These are phyloP conservation scores for Ophiostoma ulmi DNA, from an alignment of 2,329 filamentous ascomycete species.

Conservation along the genomic window DNA sequence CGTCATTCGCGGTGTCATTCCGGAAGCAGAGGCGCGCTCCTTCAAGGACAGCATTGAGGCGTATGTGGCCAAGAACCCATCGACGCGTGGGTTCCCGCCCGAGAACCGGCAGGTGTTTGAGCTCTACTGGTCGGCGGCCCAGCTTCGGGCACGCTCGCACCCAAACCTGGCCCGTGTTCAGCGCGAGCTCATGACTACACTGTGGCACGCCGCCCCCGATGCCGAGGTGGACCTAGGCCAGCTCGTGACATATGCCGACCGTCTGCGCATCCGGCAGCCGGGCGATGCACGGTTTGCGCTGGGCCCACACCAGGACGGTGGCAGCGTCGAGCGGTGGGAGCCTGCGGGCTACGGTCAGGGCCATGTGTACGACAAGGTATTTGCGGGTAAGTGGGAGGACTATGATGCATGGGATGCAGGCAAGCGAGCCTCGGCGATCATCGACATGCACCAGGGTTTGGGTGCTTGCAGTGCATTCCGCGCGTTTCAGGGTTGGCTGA, in stretches of 20 bases:
- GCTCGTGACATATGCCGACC: slow-evolving; percentile 64
- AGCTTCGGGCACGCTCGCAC: slow-evolving; percentile 62
- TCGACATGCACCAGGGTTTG: slow-evolving; percentile 73
- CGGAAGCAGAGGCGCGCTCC: slow-evolving; percentile 55
- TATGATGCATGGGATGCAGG: slow-evolving; percentile 80
- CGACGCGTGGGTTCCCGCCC: slow-evolving; percentile 58
- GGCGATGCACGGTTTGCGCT: slow-evolving; percentile 67
- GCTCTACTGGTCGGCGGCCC: slow-evolving; percentile 68
- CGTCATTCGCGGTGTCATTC: slow-evolving; percentile 61
- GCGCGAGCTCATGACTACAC: slow-evolving; percentile 50
- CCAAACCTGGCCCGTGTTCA: slow-evolving; percentile 59
- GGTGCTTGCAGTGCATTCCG: slow-evolving; percentile 81
- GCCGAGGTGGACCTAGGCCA: slow-evolving; percentile 33
- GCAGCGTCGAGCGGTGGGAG: slow-evolving; percentile 72
- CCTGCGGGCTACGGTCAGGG: slow-evolving; percentile 59
- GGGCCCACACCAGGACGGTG: slow-evolving; percentile 68
- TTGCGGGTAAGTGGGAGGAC: slow-evolving; percentile 69
- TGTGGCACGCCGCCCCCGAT: slow-evolving; percentile 52
- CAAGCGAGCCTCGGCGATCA: slow-evolving; percentile 60
- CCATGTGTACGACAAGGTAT: slow-evolving; percentile 67
- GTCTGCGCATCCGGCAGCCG: slow-evolving; percentile 65
- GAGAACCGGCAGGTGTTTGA: slow-evolving; percentile 59
- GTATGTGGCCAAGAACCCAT: slow-evolving; percentile 60
- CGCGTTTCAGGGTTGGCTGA: slow-evolving; percentile 86
- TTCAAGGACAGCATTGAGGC: slow-evolving; percentile 61